A percentile compares a stretch with the other conserved stretches of the same genome.
Conservation (phyloP, 495 filamentous ascomycete species). For the Aspergillus affinis region DNA sequence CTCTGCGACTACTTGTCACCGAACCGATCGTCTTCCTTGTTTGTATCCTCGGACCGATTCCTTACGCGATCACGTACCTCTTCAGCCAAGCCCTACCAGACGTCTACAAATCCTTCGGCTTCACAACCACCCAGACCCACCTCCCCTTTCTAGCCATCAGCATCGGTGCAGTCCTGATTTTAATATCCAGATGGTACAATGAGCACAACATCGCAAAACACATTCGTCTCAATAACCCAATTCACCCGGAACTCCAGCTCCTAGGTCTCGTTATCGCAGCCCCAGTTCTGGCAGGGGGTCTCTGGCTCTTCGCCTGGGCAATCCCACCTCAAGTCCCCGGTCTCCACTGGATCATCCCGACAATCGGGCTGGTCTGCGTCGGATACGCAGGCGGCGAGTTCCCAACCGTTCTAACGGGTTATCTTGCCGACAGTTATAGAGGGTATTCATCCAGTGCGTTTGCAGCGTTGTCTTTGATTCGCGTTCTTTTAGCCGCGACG, state of each 20-base stretch:
- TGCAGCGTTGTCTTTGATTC: slow-evolving; percentile 46
- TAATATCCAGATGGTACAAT: slow-evolving; percentile 46
- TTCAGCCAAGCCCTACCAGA: slow-evolving; percentile 50
- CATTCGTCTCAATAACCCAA: slow-evolving; percentile 22
- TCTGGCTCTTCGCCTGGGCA: slow-evolving; percentile 56
- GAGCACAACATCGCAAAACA: slow-evolving; percentile 28
- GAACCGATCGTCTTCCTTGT: slow-evolving; percentile 48
- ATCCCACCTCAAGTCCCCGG: slow-evolving; percentile 39
- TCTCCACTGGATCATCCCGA: slow-evolving; percentile 42
- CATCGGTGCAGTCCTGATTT: slow-evolving; percentile 40
- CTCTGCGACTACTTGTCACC: slow-evolving; percentile 40
- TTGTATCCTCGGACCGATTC: slow-evolving; percentile 39
- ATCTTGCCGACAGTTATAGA: slow-evolving; percentile 54
- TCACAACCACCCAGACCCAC: slow-evolving; percentile 34
- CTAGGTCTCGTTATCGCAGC: slow-evolving; percentile 46
- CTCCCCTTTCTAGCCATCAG: slow-evolving; percentile 48
- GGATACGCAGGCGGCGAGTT: slow-evolving; percentile 54
- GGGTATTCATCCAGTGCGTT: slow-evolving; percentile 52
- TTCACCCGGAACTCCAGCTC: slow-evolving; percentile 53
- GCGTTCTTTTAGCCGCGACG: slow-evolving; percentile 41
- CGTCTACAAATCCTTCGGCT: slow-evolving; percentile 46
- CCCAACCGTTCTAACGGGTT: slow-evolving; percentile 47
- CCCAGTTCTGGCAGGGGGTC: slow-evolving; percentile 40
- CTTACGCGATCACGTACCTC: slow-evolving; percentile 50
- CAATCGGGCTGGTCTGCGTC: slow-evolving; percentile 42